These are phyloP conservation scores for Cystobasidium slooffiae DNA, from an alignment of 1,284 basidiomycete genomes.

Conservation along the genomic window DNA sequence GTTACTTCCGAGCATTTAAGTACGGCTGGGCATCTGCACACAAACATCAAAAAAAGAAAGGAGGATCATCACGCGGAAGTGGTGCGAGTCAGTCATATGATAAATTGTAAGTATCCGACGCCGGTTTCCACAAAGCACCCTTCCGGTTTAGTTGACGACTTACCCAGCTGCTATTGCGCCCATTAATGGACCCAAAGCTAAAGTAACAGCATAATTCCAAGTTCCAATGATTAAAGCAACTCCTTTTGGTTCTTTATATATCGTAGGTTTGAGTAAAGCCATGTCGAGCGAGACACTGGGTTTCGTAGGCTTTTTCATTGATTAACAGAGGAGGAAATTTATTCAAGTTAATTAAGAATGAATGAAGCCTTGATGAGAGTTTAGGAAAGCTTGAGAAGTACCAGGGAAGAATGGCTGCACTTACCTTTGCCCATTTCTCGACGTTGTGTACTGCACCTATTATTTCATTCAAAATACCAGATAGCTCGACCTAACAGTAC, in stretches of 20 bases:
- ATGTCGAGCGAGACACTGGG: constrained; percentile 59
- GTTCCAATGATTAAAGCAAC: constrained; percentile 66
- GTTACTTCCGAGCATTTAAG: constrained; percentile 83
- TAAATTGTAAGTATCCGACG: neutral
- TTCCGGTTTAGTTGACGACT: neutral
- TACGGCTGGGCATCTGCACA: constrained; percentile 64
- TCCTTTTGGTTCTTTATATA: constrained; percentile 77
- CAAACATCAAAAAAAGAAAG: neutral
- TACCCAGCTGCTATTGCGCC: constrained; percentile 77
- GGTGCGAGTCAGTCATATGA: neutral
- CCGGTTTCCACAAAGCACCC: neutral
- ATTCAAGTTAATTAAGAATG: constrained; percentile 41
- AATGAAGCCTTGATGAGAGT: neutral
- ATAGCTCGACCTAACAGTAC: constrained; percentile 65
- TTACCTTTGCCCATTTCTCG: constrained; percentile 55
- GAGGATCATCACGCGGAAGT: neutral
- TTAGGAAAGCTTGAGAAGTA: neutral
- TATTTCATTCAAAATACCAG: constrained; percentile 53
- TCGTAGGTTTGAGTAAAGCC: constrained; percentile 65
- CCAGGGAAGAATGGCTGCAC: neutral
- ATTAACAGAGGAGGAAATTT: constrained; percentile 17
- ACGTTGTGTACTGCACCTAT: constrained; percentile 37
- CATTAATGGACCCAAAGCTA: constrained; percentile 65
- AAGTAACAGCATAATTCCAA: constrained; percentile 66
- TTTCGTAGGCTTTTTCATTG: constrained; percentile 55